Evolutionary conservation across 805 yeast genomes (phyloP), one percentile per base, ranked within the genome.

Genomic region (Lachancea cidri): DNA sequence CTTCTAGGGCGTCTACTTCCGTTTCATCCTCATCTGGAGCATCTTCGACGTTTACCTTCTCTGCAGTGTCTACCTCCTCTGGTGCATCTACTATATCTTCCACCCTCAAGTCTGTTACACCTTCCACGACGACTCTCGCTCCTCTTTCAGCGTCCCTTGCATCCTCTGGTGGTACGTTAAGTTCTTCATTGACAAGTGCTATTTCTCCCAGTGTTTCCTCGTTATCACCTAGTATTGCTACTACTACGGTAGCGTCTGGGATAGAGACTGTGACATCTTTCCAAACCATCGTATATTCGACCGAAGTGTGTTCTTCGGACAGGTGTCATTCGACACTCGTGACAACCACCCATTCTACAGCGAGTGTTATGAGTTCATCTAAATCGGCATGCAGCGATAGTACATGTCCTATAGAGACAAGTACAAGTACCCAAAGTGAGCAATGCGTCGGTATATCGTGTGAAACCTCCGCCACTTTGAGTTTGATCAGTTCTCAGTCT

Each of bases 261-360:
- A n/a, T n/a, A n/a, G n/a, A n/a, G n/a, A 48, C 50, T 11, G 25
- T 48, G 17, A 43, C 43, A n/a, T 22, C 27, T 7, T 22, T 7
- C 11, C 27, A 22, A 7, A 22, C 27, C 27, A 22, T 22, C 7
- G 27, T 22, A 22, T 22, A 22, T 11, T 22, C 27, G 27, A 22
- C 27, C 11, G 27, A 22, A 22, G 27, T 22, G 11, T 22, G 27
- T 22, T 22, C 27, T 22, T 22, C 11, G 27, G 27, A 11, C 27
- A 22, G 9, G 7, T 22, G 27, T 22, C 27, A 22, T 22, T 7
- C 9, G 11, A 22, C 27, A 7, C 9, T 22, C 27, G 27, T 22
- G 9, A 22, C 27, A 7, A 7, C 27, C 11, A 22, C 7, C 7
- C 11, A 7, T 7, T 22, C 27, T 22, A 22, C 9, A 7, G 7